Conservation (phyloP, 225 moss, liverwort and hornwort species). For the Antitrichia curtipendula region DNA sequence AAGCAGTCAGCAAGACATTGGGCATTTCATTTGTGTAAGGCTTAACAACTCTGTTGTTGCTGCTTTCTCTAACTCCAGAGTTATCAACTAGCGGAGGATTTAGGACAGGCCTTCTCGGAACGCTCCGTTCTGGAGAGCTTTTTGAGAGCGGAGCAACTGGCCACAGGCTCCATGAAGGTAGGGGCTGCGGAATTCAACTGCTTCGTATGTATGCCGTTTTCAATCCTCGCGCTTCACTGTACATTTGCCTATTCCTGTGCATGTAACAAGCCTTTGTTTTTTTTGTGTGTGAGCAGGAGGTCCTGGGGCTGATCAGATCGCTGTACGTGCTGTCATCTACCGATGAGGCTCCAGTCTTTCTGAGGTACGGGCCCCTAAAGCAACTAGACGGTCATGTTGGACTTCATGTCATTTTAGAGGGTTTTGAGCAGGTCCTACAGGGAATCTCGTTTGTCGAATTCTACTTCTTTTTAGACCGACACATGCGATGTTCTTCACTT, state of each 20-base stretch:
- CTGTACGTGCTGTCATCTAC: conserved; percentile 60
- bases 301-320: conserved; percentile 63
- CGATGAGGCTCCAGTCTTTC: conserved; percentile 63
- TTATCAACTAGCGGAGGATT: conserved; percentile 70
- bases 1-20: neutral
- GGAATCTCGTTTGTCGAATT: neutral
- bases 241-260: neutral
- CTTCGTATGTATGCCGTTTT: neutral
- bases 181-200: neutral
- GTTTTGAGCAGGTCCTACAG: neutral
- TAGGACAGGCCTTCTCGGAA: conserved; percentile 83
- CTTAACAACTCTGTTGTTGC: neutral
- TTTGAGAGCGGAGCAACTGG: conserved; percentile 30
- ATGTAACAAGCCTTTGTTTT: neutral
- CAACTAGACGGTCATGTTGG: neutral
- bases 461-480: neutral
- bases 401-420: neutral
- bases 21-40: neutral
- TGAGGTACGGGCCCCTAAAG: conserved; percentile 29
- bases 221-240: neutral
- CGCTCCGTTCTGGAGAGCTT: conserved; percentile 73
- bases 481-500: neutral
- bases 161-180: conserved; percentile 49
- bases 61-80: conserved; percentile 29
- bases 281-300: conserved; percentile 31